Base-by-base conservation (phyloP, 2,329 filamentous ascomycete genomes). In the Cyphellophora europaea region DNA sequence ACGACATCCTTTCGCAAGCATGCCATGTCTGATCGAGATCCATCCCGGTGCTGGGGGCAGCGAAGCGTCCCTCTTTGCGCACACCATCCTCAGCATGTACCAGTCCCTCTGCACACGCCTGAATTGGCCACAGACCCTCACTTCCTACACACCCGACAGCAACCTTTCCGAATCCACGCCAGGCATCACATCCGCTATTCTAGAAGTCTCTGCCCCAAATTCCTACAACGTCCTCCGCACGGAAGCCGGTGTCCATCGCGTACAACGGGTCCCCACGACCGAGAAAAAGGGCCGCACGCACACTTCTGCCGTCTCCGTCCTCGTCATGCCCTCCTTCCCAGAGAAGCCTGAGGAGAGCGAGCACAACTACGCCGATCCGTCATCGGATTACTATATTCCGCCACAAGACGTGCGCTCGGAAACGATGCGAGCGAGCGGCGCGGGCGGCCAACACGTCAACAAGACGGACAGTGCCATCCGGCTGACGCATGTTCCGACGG, bases 371-470 rank as follows among this genome's bases (percentile, higher is more conserved):
- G 79, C 89, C 42, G 81, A 96, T 50, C 89, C 89, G 0, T 80
- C 79, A 37, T 93, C 84, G 58, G 83, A 95, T 54, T 95, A 93
- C 62, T 94, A 88, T 62, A 71, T 98, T 40, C 77, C 93, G 53
- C 77, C 83, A 5, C 71, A 77, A 41, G 89, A 98, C 40, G 86
- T 98, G 15, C 72, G 72, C 33, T 68, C 76, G 13, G 91, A 98
- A 55, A 85, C 87, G 41, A 94, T 96, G 88, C 74, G 88, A 11
- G 87, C 91, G 0, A 70, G 85, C 30, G 91, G 91, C 40, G 89
- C 91, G 0, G 91, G 91, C 19, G 91, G 91, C 1, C 91, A 98
- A 64, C 91, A 98, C 61, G 91, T 98, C 55, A 98, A 98, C 64
- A 95, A 89, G 58, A 98, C 91, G 0, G 91, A 98, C 63, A 94